Evolutionary conservation across 2,329 filamentous ascomycete genomes (phyloP).

Genomic region (Tolypocladium tundrense): DNA sequence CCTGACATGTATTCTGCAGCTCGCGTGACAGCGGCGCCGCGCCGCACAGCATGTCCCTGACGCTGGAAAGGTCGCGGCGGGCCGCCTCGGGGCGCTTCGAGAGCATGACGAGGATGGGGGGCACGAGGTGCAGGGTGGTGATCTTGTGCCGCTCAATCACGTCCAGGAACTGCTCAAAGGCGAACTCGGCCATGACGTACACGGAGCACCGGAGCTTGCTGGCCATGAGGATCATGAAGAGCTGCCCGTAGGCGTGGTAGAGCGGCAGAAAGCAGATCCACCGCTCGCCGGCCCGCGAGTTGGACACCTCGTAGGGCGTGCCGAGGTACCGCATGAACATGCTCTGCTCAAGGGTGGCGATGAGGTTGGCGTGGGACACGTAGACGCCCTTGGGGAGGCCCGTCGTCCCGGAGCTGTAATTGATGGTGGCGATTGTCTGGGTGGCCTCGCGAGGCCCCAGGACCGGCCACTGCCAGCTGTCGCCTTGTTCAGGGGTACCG

Average conservation of each 20-base stretch:
- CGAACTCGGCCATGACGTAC: not conserved
- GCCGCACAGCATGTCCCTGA: not conserved
- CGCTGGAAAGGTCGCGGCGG: not conserved
- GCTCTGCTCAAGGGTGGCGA: slow-evolving; percentile 21
- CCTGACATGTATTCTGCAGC: not conserved
- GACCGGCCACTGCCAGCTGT: slow-evolving; percentile 27
- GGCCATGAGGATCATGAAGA: not conserved
- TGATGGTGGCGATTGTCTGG: slow-evolving; percentile 28
- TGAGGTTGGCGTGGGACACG: slow-evolving; percentile 37
- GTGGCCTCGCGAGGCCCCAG: not conserved
- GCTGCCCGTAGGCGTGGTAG: not conserved
- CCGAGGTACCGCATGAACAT: not conserved
- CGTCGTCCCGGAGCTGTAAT: slow-evolving; percentile 41
- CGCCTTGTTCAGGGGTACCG: slow-evolving; percentile 17
- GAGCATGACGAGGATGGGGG: not conserved
- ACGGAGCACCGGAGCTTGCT: not conserved
- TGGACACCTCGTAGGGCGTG: not conserved
- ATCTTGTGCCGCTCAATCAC: not conserved
- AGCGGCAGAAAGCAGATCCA: not conserved
- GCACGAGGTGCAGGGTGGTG: not conserved
- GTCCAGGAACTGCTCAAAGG: not conserved
- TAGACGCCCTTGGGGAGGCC: slow-evolving; percentile 41
- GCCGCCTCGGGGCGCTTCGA: not conserved
- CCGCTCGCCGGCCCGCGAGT: not conserved
- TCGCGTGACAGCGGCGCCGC: not conserved